These are phyloP conservation scores for Daldinia concentrica DNA, from an alignment of 495 filamentous ascomycete species.

Conservation along the genomic window DNA sequence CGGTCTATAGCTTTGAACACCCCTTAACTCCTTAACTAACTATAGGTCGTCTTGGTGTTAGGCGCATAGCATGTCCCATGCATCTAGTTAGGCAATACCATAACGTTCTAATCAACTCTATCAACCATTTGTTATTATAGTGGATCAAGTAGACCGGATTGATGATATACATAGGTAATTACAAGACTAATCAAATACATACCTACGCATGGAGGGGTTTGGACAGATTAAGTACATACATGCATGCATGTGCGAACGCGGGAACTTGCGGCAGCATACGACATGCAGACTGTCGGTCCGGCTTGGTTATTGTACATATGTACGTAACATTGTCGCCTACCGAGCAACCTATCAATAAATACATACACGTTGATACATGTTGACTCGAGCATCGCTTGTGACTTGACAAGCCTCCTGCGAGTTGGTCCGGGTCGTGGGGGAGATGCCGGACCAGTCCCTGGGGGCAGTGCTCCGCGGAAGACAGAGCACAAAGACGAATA, in stretches of 20 bases:
- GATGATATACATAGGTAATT: too few relatives aligned
- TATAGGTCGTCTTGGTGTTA: conserved; percentile 18
- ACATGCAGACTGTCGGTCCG: conserved; percentile 7
- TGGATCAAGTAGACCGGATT: neutral
- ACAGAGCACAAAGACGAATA: conserved; percentile 7
- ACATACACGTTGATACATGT: conserved; percentile 4
- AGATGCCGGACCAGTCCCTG: conserved; percentile 20
- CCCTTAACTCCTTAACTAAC: conserved; percentile 6
- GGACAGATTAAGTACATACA: conserved; percentile 4
- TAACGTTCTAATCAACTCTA: too few relatives aligned
- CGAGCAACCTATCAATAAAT: neutral
- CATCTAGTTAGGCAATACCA: neutral
- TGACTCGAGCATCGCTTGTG: conserved; percentile 10
- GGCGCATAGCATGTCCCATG: conserved; percentile 6
- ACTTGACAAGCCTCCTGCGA: conserved; percentile 28
- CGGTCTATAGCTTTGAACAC: neutral
- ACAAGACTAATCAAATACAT: neutral
- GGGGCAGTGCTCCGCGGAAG: conserved; percentile 11
- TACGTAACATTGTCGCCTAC: conserved; percentile 4
- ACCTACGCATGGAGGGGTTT: conserved; percentile 20
- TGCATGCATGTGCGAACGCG: conserved; percentile 23
- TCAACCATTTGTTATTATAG: neutral
- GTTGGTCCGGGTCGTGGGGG: conserved; percentile 5
- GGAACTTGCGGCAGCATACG: conserved; percentile 32
- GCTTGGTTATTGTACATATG: conserved; percentile 1